Conservation (phyloP, 1,284 basidiomycete genomes). For the Austropuccinia psidii region DNA sequence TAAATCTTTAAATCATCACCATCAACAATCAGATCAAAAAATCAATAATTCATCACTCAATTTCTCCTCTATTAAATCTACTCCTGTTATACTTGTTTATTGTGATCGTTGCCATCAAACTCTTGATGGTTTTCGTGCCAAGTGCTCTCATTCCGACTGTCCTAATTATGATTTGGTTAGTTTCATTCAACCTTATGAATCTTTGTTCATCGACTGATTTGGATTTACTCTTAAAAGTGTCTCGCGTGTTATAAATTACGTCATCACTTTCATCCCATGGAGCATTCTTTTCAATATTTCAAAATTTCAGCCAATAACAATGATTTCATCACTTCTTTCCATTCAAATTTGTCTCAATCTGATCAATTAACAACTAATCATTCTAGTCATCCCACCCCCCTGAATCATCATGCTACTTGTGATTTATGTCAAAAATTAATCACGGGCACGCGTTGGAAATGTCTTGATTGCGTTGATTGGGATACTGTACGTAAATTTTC, state of each 20-base stretch:
- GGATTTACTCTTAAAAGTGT: not conserved
- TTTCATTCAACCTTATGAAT: not conserved
- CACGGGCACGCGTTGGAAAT: constrained; percentile 62
- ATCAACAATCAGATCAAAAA: too few species aligned
- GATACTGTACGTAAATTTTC: constrained; percentile 51
- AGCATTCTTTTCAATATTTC: constrained; percentile 2
- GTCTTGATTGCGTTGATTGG: constrained; percentile 51
- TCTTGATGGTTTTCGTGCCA: constrained; percentile 12
- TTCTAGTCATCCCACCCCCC: not conserved
- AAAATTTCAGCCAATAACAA: not conserved
- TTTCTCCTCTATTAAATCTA: not conserved
- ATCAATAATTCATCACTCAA: not conserved
- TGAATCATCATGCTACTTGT: constrained; percentile 58
- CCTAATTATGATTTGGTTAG: constrained; percentile 30
- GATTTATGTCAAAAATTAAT: constrained; percentile 61
- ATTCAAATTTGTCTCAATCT: not conserved
- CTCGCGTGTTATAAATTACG: constrained; percentile 3
- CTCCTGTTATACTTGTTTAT: not conserved
- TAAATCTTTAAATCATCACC: too few species aligned
- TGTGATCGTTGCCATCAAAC: constrained; percentile 7
- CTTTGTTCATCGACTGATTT: not conserved
- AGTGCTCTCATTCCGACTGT: constrained; percentile 5
- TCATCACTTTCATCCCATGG: not conserved
- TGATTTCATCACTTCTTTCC: not conserved
- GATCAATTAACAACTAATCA: not conserved